Percentiles rank a stretch among this genome's conserved stretches.
These are phyloP conservation scores for Alternaria viburni DNA, from an alignment of 2,329 filamentous ascomycete species.

Conservation along the genomic window DNA sequence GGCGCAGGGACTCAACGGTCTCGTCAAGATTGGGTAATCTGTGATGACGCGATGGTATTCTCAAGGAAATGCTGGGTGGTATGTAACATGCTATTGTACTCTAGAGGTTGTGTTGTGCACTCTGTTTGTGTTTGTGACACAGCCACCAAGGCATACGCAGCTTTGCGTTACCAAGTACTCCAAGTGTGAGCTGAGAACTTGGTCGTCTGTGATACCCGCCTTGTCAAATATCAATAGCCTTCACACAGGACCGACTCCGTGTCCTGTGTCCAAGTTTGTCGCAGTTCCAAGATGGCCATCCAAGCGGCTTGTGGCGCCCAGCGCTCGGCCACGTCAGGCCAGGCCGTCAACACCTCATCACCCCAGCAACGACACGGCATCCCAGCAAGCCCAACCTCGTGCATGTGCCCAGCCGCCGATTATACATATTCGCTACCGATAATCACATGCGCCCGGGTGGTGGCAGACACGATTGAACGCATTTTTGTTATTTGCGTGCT, in stretches of 20 bases:
- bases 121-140: neutral
- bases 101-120: neutral
- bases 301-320: conserved; percentile 18
- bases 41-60: neutral
- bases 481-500: conserved; percentile 6
- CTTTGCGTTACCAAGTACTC: neutral
- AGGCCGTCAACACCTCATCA: conserved; percentile 29
- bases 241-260: neutral
- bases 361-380: conserved; percentile 36
- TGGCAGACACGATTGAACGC: neutral
- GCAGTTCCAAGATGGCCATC: conserved; percentile 15
- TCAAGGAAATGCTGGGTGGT: neutral
- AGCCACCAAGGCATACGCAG: neutral
- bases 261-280: neutral
- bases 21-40: neutral
- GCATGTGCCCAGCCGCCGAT: conserved; percentile 19
- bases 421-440: conserved; percentile 36
- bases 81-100: neutral
- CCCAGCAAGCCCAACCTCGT: conserved; percentile 22
- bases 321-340: conserved; percentile 35
- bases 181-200: neutral
- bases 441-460: conserved; percentile 1
- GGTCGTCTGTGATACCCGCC: conserved; percentile 1
- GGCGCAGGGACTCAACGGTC: conserved; percentile 11
- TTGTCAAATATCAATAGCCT: neutral